Base-by-base conservation (phyloP, 2,329 filamentous ascomycete species). In the Alternaria sp. region DNA sequence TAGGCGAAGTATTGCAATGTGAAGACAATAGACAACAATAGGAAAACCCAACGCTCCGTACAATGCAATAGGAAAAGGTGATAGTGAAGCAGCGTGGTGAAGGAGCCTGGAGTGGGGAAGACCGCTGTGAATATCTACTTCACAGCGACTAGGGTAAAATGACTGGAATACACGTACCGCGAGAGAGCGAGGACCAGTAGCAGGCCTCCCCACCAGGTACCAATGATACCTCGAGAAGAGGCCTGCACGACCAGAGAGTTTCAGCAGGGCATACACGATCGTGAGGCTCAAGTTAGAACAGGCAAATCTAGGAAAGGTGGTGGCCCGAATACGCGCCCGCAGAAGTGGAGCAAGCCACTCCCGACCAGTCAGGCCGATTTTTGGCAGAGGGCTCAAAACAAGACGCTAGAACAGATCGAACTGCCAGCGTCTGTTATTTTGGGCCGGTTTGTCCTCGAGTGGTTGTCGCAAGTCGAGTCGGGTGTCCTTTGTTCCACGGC, bases 261-360 rank as follows among this genome's bases (percentile, higher is more conserved):
- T 81, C 81, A 79, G 70, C 68, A 75, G 76, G 64, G 74, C 71
- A 80, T 76, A 75, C 79, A 78, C 72, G 77, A 75, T 75, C 72
- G 69, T 79, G 78, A 77, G 78, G 77, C 81, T 81, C 80, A 79
- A 79, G 78, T 77, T 76, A 76, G 77, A 77, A 77, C 67, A 70
- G 73, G 74, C 71, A 71, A 70, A 71, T 78, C 66, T 64, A 63
- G 71, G 63, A 57, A 67, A 74, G 71, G 76, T 67, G 75, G 74
- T 72, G 75, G 74, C 73, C 73, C 68, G 70, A 70, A 73, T 80
- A 79, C 71, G 75, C 79, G 79, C 79, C 79, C 78, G 71, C 58
- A 69, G 61, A 67, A 69, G 72, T 67, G 72, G 73, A 72, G 68
- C 66, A 67, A 71, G 73, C 68, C 66, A 71, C 71, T 76, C 66